These are phyloP conservation scores for Lachnellula hyalina DNA, from an alignment of 2,329 filamentous ascomycete genomes.

Conservation along the genomic window DNA sequence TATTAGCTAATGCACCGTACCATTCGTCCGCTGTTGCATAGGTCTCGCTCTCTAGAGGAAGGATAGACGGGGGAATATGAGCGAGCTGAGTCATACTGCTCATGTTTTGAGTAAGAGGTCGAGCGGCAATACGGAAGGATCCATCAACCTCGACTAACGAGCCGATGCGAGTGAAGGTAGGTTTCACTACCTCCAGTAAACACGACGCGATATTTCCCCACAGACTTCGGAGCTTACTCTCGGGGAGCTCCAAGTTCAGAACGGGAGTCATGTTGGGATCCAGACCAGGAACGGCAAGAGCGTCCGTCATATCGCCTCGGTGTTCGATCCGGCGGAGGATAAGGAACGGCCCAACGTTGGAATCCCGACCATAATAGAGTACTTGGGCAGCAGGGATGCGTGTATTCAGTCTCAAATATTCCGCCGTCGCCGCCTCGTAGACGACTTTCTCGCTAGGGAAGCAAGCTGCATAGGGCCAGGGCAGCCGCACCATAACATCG, in stretches of 20 bases:
- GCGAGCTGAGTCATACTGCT: constrained; percentile 10
- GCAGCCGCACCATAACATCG: constrained; percentile 2
- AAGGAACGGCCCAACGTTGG: constrained; percentile 1
- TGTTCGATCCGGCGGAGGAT: neutral
- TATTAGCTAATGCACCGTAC: constrained; percentile 11
- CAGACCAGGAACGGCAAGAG: constrained; percentile 15
- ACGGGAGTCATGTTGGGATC: constrained; percentile 19
- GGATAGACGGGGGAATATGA: constrained; percentile 4
- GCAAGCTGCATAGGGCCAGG: neutral
- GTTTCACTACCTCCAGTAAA: constrained; percentile 4
- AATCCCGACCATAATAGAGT: neutral
- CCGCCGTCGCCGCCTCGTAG: neutral
- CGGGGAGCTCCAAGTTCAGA: neutral
- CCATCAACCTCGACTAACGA: constrained; percentile 3
- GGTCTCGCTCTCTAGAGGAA: constrained; percentile 1
- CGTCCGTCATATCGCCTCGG: constrained; percentile 17
- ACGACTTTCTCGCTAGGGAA: constrained; percentile 4
- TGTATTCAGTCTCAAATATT: neutral
- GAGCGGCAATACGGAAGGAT: constrained; percentile 1
- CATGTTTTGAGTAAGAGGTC: constrained; percentile 11
- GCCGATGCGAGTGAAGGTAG: constrained; percentile 6
- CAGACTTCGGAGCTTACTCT: neutral
- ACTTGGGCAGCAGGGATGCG: neutral
- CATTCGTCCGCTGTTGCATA: constrained; percentile 7
- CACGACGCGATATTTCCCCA: constrained; percentile 6